Conservation (phyloP, 345 rosid species). For the Pelargonium nanum region DNA sequence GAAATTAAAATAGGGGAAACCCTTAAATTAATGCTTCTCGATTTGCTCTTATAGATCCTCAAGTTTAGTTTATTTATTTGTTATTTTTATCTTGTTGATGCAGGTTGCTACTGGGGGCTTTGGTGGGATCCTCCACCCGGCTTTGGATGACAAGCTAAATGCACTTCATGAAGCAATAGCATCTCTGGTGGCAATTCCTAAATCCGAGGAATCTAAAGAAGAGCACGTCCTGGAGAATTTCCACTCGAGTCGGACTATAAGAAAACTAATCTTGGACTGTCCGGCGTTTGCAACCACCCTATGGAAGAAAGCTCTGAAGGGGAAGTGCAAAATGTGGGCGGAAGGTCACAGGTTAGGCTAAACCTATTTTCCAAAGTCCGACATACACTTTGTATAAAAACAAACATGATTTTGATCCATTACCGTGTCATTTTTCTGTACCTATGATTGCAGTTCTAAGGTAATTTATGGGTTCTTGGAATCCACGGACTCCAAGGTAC, state of each 20-base stretch:
- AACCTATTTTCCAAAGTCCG: no score
- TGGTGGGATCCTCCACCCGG: conserved; percentile 50
- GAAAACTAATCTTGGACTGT: conserved; percentile 62
- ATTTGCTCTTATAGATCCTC: background rate
- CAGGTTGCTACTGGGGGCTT: conserved; percentile 71
- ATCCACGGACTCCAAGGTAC: conserved; percentile 39
- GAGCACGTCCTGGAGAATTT: conserved; percentile 74
- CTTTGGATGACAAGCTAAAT: conserved; percentile 45
- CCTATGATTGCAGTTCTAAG: conserved; percentile 53
- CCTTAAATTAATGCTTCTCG: background rate
- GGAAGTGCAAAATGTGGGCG: conserved; percentile 55
- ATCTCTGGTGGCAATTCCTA: conserved; percentile 47
- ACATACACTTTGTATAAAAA: background rate
- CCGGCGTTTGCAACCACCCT: conserved; percentile 56
- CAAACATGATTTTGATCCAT: background rate
- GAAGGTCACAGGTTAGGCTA: conserved; percentile 77
- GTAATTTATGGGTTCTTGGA: conserved; percentile 63
- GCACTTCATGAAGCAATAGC: conserved; percentile 54
- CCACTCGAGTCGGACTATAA: conserved; percentile 71
- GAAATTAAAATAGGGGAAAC: no score
- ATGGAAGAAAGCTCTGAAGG: conserved; percentile 64
- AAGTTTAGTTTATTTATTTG: background rate
- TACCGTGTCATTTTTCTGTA: conserved; percentile 2
- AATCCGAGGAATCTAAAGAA: conserved; percentile 39
- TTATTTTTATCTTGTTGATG: conserved; percentile 1